Evolutionary conservation across 805 yeast genomes (phyloP).

Genomic region (Spathaspora girioi): DNA sequence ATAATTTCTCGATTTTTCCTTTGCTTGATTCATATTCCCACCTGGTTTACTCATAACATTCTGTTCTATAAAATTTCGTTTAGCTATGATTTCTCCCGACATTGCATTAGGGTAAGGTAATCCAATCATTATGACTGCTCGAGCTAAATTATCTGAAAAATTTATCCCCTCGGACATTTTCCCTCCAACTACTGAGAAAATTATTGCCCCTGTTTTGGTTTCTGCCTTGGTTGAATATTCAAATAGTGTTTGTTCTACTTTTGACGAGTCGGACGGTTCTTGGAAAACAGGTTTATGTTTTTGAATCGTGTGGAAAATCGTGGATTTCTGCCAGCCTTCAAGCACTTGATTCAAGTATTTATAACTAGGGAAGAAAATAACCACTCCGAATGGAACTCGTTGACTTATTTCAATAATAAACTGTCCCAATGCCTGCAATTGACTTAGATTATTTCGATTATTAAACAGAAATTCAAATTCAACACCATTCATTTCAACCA

Average conservation of each 20-base stretch:
- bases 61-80: constrained; percentile 58
- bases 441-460: constrained; percentile 44
- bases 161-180: constrained; percentile 91
- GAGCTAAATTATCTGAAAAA: constrained; percentile 81
- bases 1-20: constrained; percentile 47
- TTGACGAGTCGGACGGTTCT: constrained; percentile 47
- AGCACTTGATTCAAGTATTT: constrained; percentile 56
- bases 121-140: constrained; percentile 84
- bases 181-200: constrained; percentile 89
- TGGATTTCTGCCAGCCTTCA: constrained; percentile 47
- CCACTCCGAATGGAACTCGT: constrained; percentile 69
- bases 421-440: constrained; percentile 51
- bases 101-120: constrained; percentile 83
- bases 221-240: constrained; percentile 43
- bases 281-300: constrained; percentile 46
- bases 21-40: constrained; percentile 43
- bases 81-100: constrained; percentile 78
- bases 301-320: constrained; percentile 29
- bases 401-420: constrained; percentile 39
- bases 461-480: constrained; percentile 67
- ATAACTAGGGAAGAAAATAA: constrained; percentile 84
- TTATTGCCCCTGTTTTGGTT: constrained; percentile 50
- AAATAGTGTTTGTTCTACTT: constrained; percentile 44
- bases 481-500: constrained; percentile 21
- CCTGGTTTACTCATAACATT: constrained; percentile 44